Evolutionary conservation across 352 stramenopile species (phyloP).

Genomic region (Pythium coloratum): DNA sequence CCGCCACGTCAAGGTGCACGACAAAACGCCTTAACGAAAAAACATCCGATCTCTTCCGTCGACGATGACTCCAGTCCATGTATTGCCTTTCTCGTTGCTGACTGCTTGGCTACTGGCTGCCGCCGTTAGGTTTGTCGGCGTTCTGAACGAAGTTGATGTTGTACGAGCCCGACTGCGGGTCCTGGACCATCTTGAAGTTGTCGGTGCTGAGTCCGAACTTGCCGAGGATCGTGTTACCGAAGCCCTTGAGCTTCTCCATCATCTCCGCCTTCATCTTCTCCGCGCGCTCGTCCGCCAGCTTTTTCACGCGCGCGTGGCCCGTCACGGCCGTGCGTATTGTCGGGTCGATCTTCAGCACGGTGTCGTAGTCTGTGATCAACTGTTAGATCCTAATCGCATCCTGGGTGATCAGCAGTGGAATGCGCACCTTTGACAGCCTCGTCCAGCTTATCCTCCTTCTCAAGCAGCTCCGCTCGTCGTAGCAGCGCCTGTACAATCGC

Average conservation of each 20-base stretch:
- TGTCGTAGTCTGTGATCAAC: slow-evolving; percentile 63
- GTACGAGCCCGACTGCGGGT: slow-evolving; percentile 96
- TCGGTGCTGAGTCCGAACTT: slow-evolving; percentile 99
- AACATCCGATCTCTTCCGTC: too few relatives aligned
- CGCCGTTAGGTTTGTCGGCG: neutral
- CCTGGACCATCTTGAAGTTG: slow-evolving; percentile 99
- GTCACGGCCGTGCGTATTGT: slow-evolving; percentile 53
- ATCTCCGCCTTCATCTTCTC: slow-evolving; percentile 99
- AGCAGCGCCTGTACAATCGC: slow-evolving; percentile 54
- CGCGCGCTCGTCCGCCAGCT: slow-evolving; percentile 91
- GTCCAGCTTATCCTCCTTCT: slow-evolving; percentile 93
- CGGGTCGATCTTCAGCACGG: slow-evolving; percentile 93
- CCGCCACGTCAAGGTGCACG: slow-evolving; percentile 21
- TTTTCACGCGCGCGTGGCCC: slow-evolving; percentile 80
- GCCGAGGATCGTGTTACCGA: slow-evolving; percentile 98
- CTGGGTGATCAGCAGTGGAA: too few relatives aligned
- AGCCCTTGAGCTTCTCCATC: slow-evolving; percentile 97
- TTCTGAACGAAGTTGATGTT: slow-evolving; percentile 95
- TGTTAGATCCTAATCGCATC: neutral
- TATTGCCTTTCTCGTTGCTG: neutral
- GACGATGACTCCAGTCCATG: too few relatives aligned
- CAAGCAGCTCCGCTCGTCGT: slow-evolving; percentile 89
- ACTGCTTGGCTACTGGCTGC: neutral
- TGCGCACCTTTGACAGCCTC: slow-evolving; percentile 86
- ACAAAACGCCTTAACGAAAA: neutral